phyloP scores from a whole-genome alignment of 306 rosid species.

The Potentilla sterilis region DNA sequence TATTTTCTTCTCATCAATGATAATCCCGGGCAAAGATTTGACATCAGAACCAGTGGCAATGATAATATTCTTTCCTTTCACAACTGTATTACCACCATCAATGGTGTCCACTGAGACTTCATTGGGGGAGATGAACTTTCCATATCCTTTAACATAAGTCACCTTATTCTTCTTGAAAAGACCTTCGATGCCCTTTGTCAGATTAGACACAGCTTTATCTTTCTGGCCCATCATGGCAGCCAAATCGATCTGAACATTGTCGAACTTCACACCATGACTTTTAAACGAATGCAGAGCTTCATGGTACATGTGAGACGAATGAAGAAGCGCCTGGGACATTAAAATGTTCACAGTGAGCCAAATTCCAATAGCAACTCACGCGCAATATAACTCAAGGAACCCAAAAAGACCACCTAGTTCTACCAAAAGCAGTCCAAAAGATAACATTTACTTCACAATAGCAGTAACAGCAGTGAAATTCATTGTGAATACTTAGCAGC shows the following conservation, averaged over 20 bases:
- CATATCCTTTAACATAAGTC: conserved; percentile 89
- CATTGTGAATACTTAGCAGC: background rate
- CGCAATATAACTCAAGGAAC: background rate
- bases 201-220: conserved; percentile 83
- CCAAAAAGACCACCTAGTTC: background rate
- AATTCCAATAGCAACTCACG: conserved; percentile 6
- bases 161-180: conserved; percentile 97
- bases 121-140: conserved; percentile 74
- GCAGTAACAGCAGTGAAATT: background rate
- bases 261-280: conserved; percentile 74
- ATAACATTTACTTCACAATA: background rate
- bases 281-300: conserved; percentile 90
- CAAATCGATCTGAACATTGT: conserved; percentile 86
- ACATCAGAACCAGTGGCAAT: conserved; percentile 97
- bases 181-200: conserved; percentile 91
- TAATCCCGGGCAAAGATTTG: conserved; percentile 79
- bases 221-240: conserved; percentile 94
- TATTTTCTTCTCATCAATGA: conserved; percentile 93
- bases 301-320: conserved; percentile 95
- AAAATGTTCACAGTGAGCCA: conserved; percentile 2
- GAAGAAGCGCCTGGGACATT: conserved; percentile 76
- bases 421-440: background rate
- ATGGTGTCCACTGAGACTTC: conserved; percentile 80
- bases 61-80: conserved; percentile 84
- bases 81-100: conserved; percentile 73